Percentiles rank a stretch among this genome's conserved stretches.
phyloP scores from a whole-genome alignment of 768 basidiomycete species.

The Amanita molliuscula region DNA sequence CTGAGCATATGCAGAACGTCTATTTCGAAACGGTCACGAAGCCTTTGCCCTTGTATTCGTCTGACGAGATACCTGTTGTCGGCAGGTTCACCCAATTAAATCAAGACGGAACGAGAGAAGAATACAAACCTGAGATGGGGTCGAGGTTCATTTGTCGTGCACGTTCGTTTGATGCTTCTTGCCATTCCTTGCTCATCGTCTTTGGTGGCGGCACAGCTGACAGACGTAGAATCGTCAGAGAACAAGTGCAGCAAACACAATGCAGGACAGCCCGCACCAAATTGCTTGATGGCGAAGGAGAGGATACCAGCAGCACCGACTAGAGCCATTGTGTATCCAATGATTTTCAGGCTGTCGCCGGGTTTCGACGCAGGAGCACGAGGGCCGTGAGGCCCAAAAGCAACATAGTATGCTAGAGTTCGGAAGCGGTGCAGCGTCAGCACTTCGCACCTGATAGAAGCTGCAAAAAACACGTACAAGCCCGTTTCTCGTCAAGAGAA shows the following conservation, averaged over 20 bases:
- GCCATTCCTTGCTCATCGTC: conserved; percentile 86
- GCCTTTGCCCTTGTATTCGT: conserved; percentile 81
- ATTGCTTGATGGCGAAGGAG: conserved; percentile 36
- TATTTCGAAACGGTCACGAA: background rate
- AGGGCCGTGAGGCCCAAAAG: conserved; percentile 94
- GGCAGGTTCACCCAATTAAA: background rate
- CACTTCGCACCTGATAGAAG: no score
- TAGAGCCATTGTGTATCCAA: conserved; percentile 44
- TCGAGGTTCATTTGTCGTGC: conserved; percentile 77
- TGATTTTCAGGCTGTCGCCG: conserved; percentile 62
- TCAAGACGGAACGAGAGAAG: conserved; percentile 1
- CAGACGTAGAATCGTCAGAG: conserved; percentile 11
- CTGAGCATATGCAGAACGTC: background rate
- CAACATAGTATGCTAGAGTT: no score
- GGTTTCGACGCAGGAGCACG: conserved; percentile 70
- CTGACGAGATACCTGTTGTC: conserved; percentile 66
- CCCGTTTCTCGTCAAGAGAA: conserved; percentile 93
- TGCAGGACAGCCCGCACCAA: conserved; percentile 37
- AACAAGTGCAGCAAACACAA: background rate
- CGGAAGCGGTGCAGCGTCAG: no score
- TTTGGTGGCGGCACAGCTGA: conserved; percentile 60
- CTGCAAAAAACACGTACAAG: conserved; percentile 69
- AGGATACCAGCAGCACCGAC: conserved; percentile 49
- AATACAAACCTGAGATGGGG: conserved; percentile 71
- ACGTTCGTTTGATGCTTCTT: conserved; percentile 83